phyloP scores from a whole-genome alignment of 1,284 basidiomycete species.

The Irpex sp. region DNA sequence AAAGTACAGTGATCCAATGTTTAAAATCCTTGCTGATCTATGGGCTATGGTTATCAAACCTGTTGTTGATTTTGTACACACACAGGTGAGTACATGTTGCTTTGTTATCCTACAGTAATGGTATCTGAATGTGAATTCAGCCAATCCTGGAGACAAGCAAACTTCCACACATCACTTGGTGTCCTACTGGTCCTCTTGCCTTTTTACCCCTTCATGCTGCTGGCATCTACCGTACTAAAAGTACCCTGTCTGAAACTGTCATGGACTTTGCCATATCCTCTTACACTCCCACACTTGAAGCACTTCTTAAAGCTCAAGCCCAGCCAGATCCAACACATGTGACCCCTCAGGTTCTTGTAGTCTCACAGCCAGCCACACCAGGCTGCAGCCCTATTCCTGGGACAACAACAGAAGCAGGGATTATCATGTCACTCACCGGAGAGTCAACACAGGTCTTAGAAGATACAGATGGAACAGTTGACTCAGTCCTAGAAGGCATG shows the following conservation, averaged over 20 bases:
- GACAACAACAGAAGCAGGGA: background rate
- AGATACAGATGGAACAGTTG: background rate
- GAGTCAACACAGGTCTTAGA: background rate
- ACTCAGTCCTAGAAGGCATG: constrained; percentile 6
- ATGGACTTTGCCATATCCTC: background rate
- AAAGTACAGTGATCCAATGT: background rate
- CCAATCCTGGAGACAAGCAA: background rate
- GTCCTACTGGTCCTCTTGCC: background rate
- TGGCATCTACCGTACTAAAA: background rate
- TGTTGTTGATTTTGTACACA: background rate
- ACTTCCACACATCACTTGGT: background rate
- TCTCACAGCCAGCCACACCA: background rate
- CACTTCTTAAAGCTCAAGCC: background rate
- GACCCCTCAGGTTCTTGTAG: background rate
- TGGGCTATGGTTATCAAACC: background rate
- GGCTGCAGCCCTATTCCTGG: background rate
- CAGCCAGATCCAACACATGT: background rate
- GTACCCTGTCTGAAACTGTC: background rate
- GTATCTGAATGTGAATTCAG: background rate
- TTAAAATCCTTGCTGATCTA: background rate
- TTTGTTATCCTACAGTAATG: too few species aligned
- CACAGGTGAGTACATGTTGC: background rate
- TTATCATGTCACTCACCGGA: background rate
- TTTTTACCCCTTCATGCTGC: background rate
- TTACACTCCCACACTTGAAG: background rate